Conservation (phyloP, 2,329 filamentous ascomycete species). For the Metarhizium anisopliae region DNA sequence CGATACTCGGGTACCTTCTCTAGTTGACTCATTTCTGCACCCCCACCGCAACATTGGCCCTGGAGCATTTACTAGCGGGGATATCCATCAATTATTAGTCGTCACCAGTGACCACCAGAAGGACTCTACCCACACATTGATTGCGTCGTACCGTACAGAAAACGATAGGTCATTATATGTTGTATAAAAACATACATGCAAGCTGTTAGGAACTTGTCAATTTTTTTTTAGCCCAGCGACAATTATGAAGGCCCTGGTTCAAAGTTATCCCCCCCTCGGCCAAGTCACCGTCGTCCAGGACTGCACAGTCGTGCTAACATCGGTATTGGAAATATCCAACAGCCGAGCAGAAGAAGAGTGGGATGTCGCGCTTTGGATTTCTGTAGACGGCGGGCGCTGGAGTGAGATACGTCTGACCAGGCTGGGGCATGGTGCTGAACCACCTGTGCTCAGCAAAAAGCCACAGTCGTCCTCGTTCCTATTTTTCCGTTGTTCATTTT, state of each 20-base stretch:
- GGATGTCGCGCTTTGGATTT: slow-evolving; percentile 70
- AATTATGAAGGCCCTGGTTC: slow-evolving; percentile 29
- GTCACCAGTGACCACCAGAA: too few species aligned
- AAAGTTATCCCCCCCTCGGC: slow-evolving; percentile 62
- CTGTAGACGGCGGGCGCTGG: slow-evolving; percentile 45
- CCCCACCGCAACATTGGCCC: too few species aligned
- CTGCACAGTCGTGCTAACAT: slow-evolving; percentile 49
- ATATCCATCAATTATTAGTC: too few species aligned
- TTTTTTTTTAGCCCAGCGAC: background rate
- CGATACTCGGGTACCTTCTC: too few species aligned
- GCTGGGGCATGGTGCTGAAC: slow-evolving; percentile 17
- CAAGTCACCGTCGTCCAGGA: slow-evolving; percentile 56
- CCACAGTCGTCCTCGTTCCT: slow-evolving; percentile 22
- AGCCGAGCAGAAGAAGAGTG: slow-evolving; percentile 48
- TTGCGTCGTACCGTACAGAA: background rate
- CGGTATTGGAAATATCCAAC: slow-evolving; percentile 57
- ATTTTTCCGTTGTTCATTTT: slow-evolving; percentile 46
- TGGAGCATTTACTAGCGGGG: too few species aligned
- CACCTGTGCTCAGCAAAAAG: slow-evolving; percentile 41
- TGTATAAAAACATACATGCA: too few species aligned
- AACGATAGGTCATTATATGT: background rate
- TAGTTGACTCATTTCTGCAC: too few species aligned
- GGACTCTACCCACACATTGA: too few species aligned
- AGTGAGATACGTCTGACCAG: slow-evolving; percentile 37
- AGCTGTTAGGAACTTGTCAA: too few species aligned